These are phyloP conservation scores for Penicillium steckii DNA, from an alignment of 495 filamentous ascomycete species.

Conservation along the genomic window DNA sequence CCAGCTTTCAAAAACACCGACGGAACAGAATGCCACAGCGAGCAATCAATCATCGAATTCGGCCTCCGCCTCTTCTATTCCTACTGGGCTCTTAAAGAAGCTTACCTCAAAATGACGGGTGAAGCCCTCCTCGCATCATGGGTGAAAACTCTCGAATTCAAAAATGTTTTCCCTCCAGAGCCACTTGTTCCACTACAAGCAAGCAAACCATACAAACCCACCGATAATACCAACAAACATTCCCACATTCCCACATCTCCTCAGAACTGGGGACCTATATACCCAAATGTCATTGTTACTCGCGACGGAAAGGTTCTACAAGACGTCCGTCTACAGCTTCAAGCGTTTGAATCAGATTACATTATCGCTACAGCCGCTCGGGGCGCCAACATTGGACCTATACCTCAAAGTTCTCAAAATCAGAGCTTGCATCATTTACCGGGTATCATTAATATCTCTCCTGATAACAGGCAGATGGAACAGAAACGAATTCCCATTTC, in stretches of 20 bases:
- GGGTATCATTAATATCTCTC: neutral
- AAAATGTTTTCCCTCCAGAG: conserved; percentile 57
- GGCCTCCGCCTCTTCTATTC: conserved; percentile 80
- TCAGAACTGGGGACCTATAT: conserved; percentile 48
- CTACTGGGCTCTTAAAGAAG: conserved; percentile 86
- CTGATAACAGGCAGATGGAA: neutral
- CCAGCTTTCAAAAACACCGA: conserved; percentile 27
- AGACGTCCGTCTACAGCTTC: conserved; percentile 59
- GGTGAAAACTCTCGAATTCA: conserved; percentile 68
- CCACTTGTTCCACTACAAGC: conserved; percentile 21
- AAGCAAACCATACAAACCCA: neutral
- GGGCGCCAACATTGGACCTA: conserved; percentile 27
- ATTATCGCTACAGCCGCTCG: conserved; percentile 58
- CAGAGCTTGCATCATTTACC: conserved; percentile 6
- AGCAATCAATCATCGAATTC: conserved; percentile 46
- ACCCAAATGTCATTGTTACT: conserved; percentile 52
- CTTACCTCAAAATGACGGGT: conserved; percentile 91
- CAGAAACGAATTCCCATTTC: conserved; percentile 15
- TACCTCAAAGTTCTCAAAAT: conserved; percentile 7
- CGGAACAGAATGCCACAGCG: conserved; percentile 22
- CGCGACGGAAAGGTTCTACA: conserved; percentile 46
- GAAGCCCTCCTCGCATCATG: conserved; percentile 81
- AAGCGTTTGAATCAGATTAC: conserved; percentile 59
- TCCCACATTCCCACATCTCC: conserved; percentile 17
- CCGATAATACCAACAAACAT: neutral